phyloP scores from a whole-genome alignment of 306 rosid species.

The Rosa rugosa region DNA sequence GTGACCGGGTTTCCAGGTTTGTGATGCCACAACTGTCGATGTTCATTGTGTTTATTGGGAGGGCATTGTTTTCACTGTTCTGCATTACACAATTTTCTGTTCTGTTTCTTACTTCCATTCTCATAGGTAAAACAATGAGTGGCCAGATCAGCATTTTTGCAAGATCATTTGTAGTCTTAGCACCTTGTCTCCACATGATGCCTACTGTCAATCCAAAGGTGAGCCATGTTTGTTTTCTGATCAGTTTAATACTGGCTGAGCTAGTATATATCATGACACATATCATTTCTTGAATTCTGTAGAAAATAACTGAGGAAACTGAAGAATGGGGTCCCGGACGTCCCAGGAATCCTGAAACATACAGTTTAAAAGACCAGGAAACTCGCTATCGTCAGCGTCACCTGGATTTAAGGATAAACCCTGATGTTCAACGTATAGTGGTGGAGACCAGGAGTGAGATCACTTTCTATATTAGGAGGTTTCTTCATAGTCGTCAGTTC shows the following conservation, averaged over 20 bases:
- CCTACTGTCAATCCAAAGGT: slow-evolving; percentile 66
- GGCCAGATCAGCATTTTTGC: slow-evolving; percentile 91
- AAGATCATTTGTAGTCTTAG: slow-evolving; percentile 54
- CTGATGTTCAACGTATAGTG: slow-evolving; percentile 78
- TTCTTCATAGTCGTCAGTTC: slow-evolving; percentile 75
- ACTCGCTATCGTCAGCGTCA: slow-evolving; percentile 85
- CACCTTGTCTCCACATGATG: slow-evolving; percentile 86
- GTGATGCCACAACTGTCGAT: background rate
- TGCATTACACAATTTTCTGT: background rate
- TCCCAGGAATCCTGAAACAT: slow-evolving; percentile 78
- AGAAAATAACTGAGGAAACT: slow-evolving; percentile 37
- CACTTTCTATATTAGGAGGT: slow-evolving; percentile 61
- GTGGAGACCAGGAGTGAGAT: slow-evolving; percentile 60
- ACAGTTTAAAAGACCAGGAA: slow-evolving; percentile 81
- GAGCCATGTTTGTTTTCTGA: slow-evolving; percentile 2
- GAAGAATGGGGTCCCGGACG: slow-evolving; percentile 67
- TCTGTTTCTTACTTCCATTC: background rate
- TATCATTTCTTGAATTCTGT: slow-evolving; percentile 11
- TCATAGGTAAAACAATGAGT: slow-evolving; percentile 74
- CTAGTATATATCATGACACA: slow-evolving; percentile 4
- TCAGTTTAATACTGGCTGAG: slow-evolving; percentile 16
- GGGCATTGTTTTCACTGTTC: background rate
- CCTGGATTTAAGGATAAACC: slow-evolving; percentile 69
- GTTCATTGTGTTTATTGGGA: background rate
- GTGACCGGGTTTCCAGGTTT: slow-evolving; percentile 73